phyloP scores from a whole-genome alignment of 768 basidiomycete species.

The Auricularia sp. region DNA sequence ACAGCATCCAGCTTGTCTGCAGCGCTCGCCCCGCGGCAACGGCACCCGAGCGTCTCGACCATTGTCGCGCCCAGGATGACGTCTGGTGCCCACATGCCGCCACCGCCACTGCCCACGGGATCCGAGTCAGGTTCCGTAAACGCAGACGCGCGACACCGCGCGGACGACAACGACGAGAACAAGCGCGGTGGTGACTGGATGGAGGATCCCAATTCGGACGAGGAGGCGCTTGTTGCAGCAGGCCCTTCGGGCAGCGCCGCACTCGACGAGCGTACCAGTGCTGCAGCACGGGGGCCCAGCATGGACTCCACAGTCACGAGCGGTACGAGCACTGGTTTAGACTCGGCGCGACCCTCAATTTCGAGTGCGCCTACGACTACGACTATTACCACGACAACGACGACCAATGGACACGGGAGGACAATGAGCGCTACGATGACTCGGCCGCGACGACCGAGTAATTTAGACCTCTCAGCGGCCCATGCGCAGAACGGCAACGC shows the following conservation, averaged over 20 bases:
- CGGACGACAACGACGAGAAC: constrained; percentile 27
- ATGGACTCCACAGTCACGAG: neutral
- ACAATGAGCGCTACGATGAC: constrained; percentile 28
- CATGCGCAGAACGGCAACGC: neutral
- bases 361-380: too few relatives aligned
- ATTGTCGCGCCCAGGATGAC: neutral
- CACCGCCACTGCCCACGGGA: neutral
- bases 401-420: too few relatives aligned
- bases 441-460: neutral
- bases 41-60: neutral
- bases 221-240: constrained; percentile 80
- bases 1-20: neutral
- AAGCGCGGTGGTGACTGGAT: constrained; percentile 50
- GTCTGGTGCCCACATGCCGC: neutral
- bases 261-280: constrained; percentile 75
- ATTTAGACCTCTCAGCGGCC: neutral
- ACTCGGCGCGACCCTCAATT: neutral
- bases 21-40: neutral
- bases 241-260: constrained; percentile 74
- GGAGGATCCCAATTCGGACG: constrained; percentile 51
- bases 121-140: neutral
- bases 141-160: constrained; percentile 13
- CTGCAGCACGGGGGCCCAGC: constrained; percentile 13
- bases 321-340: neutral
- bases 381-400: constrained; percentile 24